Conservation (phyloP, 139 green algal species). For the Closterium sp. region DNA sequence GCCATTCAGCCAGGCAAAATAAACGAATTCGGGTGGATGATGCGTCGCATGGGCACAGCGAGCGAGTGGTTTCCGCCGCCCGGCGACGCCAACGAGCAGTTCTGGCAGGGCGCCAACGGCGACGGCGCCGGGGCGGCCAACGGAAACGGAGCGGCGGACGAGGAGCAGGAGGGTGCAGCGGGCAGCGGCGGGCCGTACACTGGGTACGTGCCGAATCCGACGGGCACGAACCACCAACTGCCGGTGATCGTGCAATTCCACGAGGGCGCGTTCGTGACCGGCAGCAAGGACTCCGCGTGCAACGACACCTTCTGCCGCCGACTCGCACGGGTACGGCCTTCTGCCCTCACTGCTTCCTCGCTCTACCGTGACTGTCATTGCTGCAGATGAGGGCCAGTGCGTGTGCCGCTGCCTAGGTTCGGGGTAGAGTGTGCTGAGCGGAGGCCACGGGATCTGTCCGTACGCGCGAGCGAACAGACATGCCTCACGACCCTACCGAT, state of each 20-base stretch:
- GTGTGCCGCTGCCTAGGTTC: neutral
- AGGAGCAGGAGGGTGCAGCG: neutral
- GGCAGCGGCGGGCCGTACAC: neutral
- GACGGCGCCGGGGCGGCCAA: neutral
- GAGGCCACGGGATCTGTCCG: neutral
- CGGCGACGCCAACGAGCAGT: constrained; percentile 2
- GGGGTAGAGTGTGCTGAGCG: neutral
- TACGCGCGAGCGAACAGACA: neutral
- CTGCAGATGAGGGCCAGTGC: neutral
- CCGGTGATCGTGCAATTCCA: constrained; percentile 43
- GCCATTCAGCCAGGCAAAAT: constrained; percentile 11
- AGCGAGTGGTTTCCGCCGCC: constrained; percentile 7
- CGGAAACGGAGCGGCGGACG: neutral
- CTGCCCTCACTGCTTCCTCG: neutral
- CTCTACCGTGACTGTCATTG: neutral
- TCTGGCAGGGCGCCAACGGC: constrained; percentile 8
- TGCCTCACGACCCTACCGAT: neutral
- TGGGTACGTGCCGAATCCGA: constrained; percentile 21
- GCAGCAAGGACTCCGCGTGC: constrained; percentile 24
- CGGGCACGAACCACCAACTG: constrained; percentile 14
- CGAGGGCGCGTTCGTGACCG: constrained; percentile 26
- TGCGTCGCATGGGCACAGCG: neutral
- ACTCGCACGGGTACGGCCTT: constrained; percentile 14
- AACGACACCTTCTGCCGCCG: constrained; percentile 32
- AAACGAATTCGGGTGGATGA: constrained; percentile 37